Base-by-base conservation (phyloP, 148 eudicot species). In the Rhododendron kiyosumense region DNA sequence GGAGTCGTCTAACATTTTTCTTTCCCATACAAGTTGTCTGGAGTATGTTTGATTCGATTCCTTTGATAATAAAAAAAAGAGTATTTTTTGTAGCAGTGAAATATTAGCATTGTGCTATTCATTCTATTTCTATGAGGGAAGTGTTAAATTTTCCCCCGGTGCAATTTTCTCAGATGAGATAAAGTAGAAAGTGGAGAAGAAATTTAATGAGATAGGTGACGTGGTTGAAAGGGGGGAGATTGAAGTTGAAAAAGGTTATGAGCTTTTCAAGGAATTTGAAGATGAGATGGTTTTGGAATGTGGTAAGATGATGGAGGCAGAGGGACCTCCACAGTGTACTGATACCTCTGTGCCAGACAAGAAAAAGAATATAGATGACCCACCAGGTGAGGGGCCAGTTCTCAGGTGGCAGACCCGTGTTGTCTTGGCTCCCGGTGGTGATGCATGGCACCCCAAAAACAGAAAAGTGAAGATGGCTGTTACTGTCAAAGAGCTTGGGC, bases 391-490 rank as follows among this genome's bases (percentile, higher is more conserved):
- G 86, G 99, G 98, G 12, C 98, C 99, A 34, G 88, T 94, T n/a
- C 98, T 97, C 41, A 87, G 94, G 89, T 97, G 99, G 99, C 92
- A 93, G 82, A 88, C 98, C 45, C 92, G 98, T 57, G 90, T 87
- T 81, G 96, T 95, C 22, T 90, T 97, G 88, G 88, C 88, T 85
- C 98, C 95, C 41, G 98, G 98, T 54, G 94, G 96, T 87, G 99
- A 97, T 89, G 90, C 99, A 85, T 94, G 99, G 98, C 99, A 97
- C 90, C 99, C 99, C 18, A 97, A 95, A 89, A 97, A 97, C 67
- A 89, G 98, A 87, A 97, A 95, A 91, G 99, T 95, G 5, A 97
- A 95, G 88, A 84, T 97, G 88, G 89, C 94, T 38, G 98, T 94
- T 81, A 95, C 94, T 57, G 98, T 95, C 26, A 97, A 95, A 91